phyloP scores from a whole-genome alignment of 495 filamentous ascomycete species.

The Bacidia rubella region DNA sequence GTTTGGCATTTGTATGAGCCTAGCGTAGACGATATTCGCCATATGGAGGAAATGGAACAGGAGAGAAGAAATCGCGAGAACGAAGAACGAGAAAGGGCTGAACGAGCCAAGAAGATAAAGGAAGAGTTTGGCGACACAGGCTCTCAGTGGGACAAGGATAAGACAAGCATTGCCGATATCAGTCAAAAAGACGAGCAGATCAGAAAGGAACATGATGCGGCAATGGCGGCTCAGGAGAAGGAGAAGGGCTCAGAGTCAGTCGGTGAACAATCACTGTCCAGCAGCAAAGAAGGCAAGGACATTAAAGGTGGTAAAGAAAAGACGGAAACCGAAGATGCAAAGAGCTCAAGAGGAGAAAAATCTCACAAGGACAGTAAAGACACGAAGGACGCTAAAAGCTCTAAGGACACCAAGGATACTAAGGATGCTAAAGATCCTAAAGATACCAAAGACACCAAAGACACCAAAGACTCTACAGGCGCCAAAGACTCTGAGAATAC shows the following conservation, averaged over 20 bases:
- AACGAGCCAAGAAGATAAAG: constrained; percentile 52
- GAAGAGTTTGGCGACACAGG: constrained; percentile 56
- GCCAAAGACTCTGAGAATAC: not conserved
- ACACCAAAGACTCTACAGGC: not conserved
- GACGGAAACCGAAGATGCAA: constrained; percentile 2
- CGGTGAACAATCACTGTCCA: not conserved
- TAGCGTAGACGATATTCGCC: constrained; percentile 87
- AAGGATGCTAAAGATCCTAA: constrained; percentile 4
- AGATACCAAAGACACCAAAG: not conserved
- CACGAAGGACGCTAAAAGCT: constrained; percentile 1
- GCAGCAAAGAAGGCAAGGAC: constrained; percentile 8
- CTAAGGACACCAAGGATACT: not conserved
- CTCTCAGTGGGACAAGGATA: constrained; percentile 73
- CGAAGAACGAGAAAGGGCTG: constrained; percentile 56
- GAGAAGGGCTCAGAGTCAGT: constrained; percentile 19
- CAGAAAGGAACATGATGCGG: constrained; percentile 17
- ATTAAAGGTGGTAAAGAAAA: constrained; percentile 1
- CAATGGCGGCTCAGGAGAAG: constrained; percentile 31
- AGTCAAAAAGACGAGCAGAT: constrained; percentile 38
- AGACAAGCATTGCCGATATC: constrained; percentile 55
- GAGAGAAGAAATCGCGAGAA: constrained; percentile 59
- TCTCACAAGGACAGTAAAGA: not conserved
- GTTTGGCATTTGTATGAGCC: constrained; percentile 99
- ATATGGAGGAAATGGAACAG: constrained; percentile 94
- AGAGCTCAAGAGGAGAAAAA: not conserved